A percentile compares a stretch with the other conserved stretches of the same genome.
Evolutionary conservation across 2,329 filamentous ascomycete species (phyloP).

Genomic region (Cytospora schulzeri): DNA sequence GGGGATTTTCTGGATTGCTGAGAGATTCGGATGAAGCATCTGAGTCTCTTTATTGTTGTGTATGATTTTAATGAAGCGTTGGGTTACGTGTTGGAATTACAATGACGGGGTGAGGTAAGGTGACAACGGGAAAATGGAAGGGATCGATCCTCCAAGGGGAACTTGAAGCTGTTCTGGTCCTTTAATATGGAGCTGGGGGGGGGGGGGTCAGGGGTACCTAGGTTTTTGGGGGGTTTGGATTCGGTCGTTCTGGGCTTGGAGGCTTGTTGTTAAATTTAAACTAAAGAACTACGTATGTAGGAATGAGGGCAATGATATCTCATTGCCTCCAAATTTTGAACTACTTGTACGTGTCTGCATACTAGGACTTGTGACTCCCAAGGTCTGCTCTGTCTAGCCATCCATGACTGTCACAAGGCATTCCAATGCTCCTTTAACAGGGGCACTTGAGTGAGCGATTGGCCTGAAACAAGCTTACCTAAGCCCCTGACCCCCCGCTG

Average conservation of each 20-base stretch:
- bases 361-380: too few species aligned
- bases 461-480: slow-evolving; percentile 4
- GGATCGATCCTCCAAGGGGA: slow-evolving; percentile 2
- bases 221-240: background rate
- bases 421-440: background rate
- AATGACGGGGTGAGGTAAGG: background rate
- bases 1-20: background rate
- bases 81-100: background rate
- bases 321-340: too few species aligned
- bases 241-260: background rate
- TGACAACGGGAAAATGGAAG: background rate
- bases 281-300: background rate
- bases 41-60: background rate
- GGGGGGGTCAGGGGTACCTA: slow-evolving; percentile 6
- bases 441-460: background rate
- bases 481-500: background rate
- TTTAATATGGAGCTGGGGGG: slow-evolving; percentile 1
- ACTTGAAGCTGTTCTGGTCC: background rate
- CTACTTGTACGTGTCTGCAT: too few species aligned
- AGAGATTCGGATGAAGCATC: background rate
- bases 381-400: too few species aligned
- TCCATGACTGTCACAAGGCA: background rate
- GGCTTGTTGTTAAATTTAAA: too few species aligned
- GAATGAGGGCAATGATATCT: background rate
- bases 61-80: slow-evolving; percentile 1